Conservation (phyloP, 2,329 filamentous ascomycete species). For the Lachnellula cervina region DNA sequence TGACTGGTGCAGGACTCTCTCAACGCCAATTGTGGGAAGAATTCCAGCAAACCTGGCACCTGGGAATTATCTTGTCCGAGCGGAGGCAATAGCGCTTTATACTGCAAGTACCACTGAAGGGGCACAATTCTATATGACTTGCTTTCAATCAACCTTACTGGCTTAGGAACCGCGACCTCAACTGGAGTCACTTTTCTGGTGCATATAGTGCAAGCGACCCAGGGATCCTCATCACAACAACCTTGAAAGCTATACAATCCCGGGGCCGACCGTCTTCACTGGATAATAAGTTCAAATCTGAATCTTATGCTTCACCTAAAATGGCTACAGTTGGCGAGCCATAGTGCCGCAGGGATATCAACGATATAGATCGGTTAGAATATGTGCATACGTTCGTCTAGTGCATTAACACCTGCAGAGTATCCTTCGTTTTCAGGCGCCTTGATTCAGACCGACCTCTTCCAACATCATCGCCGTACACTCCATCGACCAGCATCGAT, state of each 20-base stretch:
- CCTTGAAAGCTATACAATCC: slow-evolving; percentile 35
- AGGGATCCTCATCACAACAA: slow-evolving; percentile 39
- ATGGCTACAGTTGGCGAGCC: not conserved
- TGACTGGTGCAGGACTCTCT: slow-evolving; percentile 16
- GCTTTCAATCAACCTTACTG: slow-evolving; percentile 42
- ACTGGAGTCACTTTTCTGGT: slow-evolving; percentile 41
- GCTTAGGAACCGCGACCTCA: slow-evolving; percentile 38
- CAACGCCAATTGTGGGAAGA: slow-evolving; percentile 40
- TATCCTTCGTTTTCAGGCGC: not conserved
- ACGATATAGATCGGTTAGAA: no score
- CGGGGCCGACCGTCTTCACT: slow-evolving; percentile 34
- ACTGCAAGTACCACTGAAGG: slow-evolving; percentile 38
- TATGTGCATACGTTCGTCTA: not conserved
- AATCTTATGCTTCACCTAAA: no score
- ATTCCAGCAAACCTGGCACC: slow-evolving; percentile 48
- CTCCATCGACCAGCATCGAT: not conserved
- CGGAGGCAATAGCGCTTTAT: slow-evolving; percentile 51
- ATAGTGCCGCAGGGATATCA: no score
- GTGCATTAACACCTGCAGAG: not conserved
- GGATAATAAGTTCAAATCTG: not conserved
- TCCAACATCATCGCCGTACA: not conserved
- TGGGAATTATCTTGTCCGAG: slow-evolving; percentile 51
- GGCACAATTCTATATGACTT: slow-evolving; percentile 37
- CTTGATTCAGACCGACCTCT: no score
- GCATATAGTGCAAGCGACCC: slow-evolving; percentile 43